Percentiles rank a stretch among this genome's conserved stretches.
phyloP scores from a whole-genome alignment of 176 grass and related monocot species.

The Phoenix dactylifera region DNA sequence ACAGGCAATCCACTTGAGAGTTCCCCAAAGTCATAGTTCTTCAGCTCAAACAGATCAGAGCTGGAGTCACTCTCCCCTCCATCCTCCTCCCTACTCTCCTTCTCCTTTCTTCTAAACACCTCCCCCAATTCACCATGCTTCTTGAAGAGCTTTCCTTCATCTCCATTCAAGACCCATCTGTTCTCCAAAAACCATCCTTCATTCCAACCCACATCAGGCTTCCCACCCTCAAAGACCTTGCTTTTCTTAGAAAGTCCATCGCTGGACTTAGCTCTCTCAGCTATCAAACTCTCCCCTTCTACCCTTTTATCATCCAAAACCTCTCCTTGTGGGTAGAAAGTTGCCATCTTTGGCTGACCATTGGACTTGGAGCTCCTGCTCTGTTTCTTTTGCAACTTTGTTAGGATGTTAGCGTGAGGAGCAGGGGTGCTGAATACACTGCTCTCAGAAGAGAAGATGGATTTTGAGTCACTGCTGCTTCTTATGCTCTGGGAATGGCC shows the following conservation, averaged over 20 bases:
- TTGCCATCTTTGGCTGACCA: background rate
- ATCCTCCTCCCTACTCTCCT: slow-evolving; percentile 9
- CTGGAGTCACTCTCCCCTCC: slow-evolving; percentile 2
- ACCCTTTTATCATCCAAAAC: background rate
- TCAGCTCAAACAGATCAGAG: slow-evolving; percentile 13
- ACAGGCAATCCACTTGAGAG: background rate
- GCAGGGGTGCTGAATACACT: background rate
- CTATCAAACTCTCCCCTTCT: background rate
- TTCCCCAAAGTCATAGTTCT: background rate
- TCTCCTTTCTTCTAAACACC: background rate
- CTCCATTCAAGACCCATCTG: too few relatives aligned
- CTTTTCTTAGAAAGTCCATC: too few relatives aligned
- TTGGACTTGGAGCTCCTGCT: background rate
- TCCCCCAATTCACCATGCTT: background rate
- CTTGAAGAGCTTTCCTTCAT: background rate
- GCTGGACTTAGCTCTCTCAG: too few relatives aligned
- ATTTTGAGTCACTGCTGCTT: background rate
- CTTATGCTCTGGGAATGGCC: background rate
- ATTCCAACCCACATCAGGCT: too few relatives aligned
- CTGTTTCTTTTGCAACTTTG: background rate
- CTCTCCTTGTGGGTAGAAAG: background rate
- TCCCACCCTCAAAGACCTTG: too few relatives aligned
- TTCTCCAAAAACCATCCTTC: too few relatives aligned
- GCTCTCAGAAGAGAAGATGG: background rate
- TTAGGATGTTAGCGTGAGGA: background rate